phyloP scores from a whole-genome alignment of 2,329 filamentous ascomycete species.

The Hymenoscyphus fraxineus region DNA sequence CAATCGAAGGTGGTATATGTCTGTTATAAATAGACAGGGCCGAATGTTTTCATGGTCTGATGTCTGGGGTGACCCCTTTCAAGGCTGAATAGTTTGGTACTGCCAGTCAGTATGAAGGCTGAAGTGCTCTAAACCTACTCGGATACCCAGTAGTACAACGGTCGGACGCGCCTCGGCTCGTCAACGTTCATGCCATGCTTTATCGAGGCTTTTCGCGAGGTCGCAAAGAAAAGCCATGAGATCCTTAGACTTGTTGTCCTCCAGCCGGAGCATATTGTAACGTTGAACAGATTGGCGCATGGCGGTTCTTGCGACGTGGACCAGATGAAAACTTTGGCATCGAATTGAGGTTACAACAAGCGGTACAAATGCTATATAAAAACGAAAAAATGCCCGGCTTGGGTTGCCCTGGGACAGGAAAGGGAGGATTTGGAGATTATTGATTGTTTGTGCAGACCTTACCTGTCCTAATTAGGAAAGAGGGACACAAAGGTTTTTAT shows the following conservation, averaged over 20 bases:
- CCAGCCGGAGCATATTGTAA: not conserved
- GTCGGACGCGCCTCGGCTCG: not conserved
- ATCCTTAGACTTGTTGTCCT: not conserved
- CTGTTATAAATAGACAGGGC: not conserved
- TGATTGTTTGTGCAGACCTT: not conserved
- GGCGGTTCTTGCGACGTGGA: conserved; percentile 1
- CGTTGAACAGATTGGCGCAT: not conserved
- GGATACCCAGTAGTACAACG: not conserved
- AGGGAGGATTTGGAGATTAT: not conserved
- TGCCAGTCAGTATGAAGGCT: too few relatives aligned
- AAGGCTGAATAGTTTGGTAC: not conserved
- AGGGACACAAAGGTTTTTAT: not conserved
- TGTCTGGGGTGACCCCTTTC: not conserved
- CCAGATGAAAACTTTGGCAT: not conserved
- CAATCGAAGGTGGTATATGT: not conserved
- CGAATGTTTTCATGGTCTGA: not conserved
- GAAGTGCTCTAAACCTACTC: not conserved
- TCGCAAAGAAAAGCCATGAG: not conserved
- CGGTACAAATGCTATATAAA: not conserved
- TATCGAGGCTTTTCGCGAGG: not conserved
- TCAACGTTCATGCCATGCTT: conserved; percentile 1
- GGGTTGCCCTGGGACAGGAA: not conserved
- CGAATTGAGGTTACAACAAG: not conserved
- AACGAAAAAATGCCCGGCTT: not conserved
- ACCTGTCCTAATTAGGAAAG: not conserved